Evolutionary conservation across 1,284 basidiomycete species (phyloP), one percentile per base, ranked within the genome.

Genomic region (Leccinum fuscescens): DNA sequence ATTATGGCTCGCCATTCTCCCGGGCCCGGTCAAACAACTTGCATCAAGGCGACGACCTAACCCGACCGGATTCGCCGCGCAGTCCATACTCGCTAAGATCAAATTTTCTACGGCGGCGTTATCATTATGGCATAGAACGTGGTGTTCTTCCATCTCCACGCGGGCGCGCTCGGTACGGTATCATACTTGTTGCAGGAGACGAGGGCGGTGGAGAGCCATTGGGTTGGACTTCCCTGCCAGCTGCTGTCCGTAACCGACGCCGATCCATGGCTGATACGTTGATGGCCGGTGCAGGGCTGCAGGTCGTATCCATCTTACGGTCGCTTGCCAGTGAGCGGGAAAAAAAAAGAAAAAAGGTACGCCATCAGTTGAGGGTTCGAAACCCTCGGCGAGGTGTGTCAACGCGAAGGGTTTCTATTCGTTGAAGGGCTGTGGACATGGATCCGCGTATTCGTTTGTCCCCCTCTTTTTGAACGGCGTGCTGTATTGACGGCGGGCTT

Each of bases 131-230:
- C 53, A 54, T 42, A 12, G 12, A 39, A 50, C 48, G 48, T 50
- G 48, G 48, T 22, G 14, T 53, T 54, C 55, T 56, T 55, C 22
- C 52, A 56, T 55, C 22, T 17, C 31, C 29, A 56, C 55, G 55
- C 11, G 7, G 48, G 22, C 24, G 11, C 14, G 22, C 51, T 55
- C 4, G 49, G 44, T n/a, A 56, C 46, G 11, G 46, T 9, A 24
- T 49, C 46, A 49, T 55, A 35, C 20, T 20, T 22, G 53, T 17
- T 54, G 35, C 52, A 8, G 20, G 52, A 37, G 33, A 54, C 35
- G 22, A 24, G 24, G 5, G 15, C 53, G 35, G 12, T 37, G 52
- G 22, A 39, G 33, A 54, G 52, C 17, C 33, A 35, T 33, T 31
- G 31, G 2, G 22, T 49, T 6, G 24, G 15, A 7, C 24, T 50